A percentile compares a stretch with the other conserved stretches of the same genome.
Evolutionary conservation across 2,329 filamentous ascomycete species (phyloP).

Genomic region (Penicillium sp.): DNA sequence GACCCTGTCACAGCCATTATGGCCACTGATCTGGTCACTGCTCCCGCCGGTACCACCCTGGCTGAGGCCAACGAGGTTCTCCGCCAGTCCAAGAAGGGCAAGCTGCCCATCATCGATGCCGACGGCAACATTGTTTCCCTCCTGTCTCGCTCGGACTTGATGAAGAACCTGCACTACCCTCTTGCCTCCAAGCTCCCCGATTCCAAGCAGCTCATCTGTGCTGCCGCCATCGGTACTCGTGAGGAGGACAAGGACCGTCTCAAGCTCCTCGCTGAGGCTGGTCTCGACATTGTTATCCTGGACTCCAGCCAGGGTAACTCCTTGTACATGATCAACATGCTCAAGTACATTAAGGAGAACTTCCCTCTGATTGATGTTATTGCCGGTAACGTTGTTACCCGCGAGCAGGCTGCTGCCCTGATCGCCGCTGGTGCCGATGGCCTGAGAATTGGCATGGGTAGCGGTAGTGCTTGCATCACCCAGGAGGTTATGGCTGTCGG

Average conservation of each 20-base stretch:
- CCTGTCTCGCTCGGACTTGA: conserved; percentile 91
- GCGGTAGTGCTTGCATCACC: conserved; percentile 96
- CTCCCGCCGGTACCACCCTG: conserved; percentile 76
- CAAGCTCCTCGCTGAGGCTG: conserved; percentile 85
- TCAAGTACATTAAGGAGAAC: conserved; percentile 89
- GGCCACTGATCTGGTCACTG: conserved; percentile 92
- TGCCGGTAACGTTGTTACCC: conserved; percentile 96
- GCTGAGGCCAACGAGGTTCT: conserved; percentile 90
- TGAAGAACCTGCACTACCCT: conserved; percentile 98
- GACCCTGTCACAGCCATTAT: conserved; percentile 85
- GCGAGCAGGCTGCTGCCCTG: conserved; percentile 88
- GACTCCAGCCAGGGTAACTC: conserved; percentile 98
- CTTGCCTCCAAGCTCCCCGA: conserved; percentile 93
- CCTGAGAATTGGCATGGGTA: conserved; percentile 97
- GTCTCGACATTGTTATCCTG: conserved; percentile 90
- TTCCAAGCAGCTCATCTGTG: conserved; percentile 96
- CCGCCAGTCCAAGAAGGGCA: conserved; percentile 96
- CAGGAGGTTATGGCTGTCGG: conserved; percentile 99
- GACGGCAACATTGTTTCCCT: conserved; percentile 85
- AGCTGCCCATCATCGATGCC: conserved; percentile 87
- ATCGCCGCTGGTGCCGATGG: conserved; percentile 95
- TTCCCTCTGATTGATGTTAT: conserved; percentile 90
- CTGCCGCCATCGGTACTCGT: conserved; percentile 91
- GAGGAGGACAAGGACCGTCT: conserved; percentile 89
- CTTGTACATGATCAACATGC: conserved; percentile 98